A percentile compares a stretch with the other conserved stretches of the same genome.
phyloP scores from a whole-genome alignment of 169 alveolate genomes.

The Cytauxzoon felis region DNA sequence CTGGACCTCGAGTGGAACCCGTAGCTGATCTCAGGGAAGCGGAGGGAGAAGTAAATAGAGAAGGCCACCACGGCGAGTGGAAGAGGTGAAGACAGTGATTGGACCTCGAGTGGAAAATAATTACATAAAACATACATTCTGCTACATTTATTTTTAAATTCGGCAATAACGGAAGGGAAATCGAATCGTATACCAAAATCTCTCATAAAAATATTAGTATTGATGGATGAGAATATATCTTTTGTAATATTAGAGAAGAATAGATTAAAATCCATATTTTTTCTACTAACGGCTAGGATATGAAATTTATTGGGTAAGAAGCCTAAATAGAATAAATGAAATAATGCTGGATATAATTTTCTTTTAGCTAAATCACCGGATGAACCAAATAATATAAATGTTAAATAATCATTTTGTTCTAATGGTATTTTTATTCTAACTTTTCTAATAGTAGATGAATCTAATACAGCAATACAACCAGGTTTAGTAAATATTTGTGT shows the following conservation, averaged over 20 bases:
- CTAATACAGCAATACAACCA: constrained; percentile 61
- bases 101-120: background rate
- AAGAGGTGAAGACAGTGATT: background rate
- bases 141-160: constrained; percentile 37
- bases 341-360: constrained; percentile 56
- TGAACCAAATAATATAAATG: constrained; percentile 53
- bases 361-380: constrained; percentile 56
- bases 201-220: constrained; percentile 46
- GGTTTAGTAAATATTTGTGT: constrained; percentile 63
- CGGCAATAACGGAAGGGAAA: constrained; percentile 60
- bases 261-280: constrained; percentile 41
- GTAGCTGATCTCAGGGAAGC: too few relatives aligned
- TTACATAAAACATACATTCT: constrained; percentile 11
- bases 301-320: constrained; percentile 52
- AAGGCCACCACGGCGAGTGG: background rate
- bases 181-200: constrained; percentile 57
- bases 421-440: constrained; percentile 39
- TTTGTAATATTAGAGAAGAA: constrained; percentile 47
- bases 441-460: constrained; percentile 48
- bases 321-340: constrained; percentile 60
- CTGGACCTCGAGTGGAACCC: too few relatives aligned
- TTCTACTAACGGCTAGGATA: constrained; percentile 47
- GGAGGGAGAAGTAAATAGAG: too few relatives aligned
- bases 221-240: constrained; percentile 60
- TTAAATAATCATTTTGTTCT: constrained; percentile 40